Percentiles rank a stretch among this genome's conserved stretches.
Conservation (phyloP, 768 basidiomycete genomes). For the Pulveroboletus sp. region DNA sequence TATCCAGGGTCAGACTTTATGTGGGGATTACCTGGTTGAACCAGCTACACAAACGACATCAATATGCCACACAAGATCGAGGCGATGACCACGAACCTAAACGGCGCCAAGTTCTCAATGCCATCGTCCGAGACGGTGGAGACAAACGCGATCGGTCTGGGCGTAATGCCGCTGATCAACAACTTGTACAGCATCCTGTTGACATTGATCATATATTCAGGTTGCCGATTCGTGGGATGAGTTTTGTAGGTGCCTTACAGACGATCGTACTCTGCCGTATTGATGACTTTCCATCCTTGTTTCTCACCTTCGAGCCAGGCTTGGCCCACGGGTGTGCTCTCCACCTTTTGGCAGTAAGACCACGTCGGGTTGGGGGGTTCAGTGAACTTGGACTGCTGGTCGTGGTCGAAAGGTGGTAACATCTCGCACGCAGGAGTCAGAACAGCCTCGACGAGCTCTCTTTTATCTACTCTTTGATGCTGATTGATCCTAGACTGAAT, state of each 20-base stretch:
- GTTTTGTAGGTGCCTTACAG: conserved; percentile 19
- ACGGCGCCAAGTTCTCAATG: conserved; percentile 41
- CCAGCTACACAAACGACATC: conserved; percentile 19
- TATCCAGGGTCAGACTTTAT: not conserved
- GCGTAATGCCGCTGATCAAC: conserved; percentile 38
- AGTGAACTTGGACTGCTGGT: conserved; percentile 20
- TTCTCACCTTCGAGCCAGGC: conserved; percentile 35
- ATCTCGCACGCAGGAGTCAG: conserved; percentile 10
- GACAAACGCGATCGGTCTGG: conserved; percentile 46
- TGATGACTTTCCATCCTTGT: conserved; percentile 34
- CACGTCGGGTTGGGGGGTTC: conserved; percentile 32
- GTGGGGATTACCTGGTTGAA: conserved; percentile 22
- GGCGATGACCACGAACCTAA: conserved; percentile 28
- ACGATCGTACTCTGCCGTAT: conserved; percentile 28
- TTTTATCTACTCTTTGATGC: too few species aligned
- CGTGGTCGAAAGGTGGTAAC: conserved; percentile 30
- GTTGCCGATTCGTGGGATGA: too few species aligned
- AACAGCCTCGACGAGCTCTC: not conserved
- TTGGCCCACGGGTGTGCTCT: conserved; percentile 27
- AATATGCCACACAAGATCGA: not conserved
- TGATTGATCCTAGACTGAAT: too few species aligned
- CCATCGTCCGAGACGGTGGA: conserved; percentile 36
- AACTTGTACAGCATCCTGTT: conserved; percentile 32
- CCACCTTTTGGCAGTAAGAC: conserved; percentile 29
- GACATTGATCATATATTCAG: too few species aligned